Conservation (phyloP, 345 rosid genomes). For the Brassica carinata region DNA sequence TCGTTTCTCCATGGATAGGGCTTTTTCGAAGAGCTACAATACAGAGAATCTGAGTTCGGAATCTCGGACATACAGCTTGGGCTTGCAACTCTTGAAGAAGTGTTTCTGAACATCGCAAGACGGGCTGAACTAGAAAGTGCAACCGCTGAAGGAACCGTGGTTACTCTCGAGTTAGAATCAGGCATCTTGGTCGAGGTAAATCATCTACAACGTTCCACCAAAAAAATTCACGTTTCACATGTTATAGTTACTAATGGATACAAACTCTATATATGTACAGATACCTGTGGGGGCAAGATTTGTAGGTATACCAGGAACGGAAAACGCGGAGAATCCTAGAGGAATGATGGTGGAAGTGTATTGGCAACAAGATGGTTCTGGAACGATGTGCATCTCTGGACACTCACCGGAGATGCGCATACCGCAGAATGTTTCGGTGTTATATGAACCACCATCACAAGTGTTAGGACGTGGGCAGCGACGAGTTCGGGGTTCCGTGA, state of each 20-base stretch:
- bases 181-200: slow-evolving; percentile 66
- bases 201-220: not conserved
- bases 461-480: slow-evolving; percentile 35
- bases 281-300: slow-evolving; percentile 83
- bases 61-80: slow-evolving; percentile 85
- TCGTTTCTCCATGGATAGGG: slow-evolving; percentile 33
- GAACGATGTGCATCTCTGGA: slow-evolving; percentile 77
- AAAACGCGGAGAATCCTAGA: slow-evolving; percentile 56
- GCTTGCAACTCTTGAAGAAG: slow-evolving; percentile 91
- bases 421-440: slow-evolving; percentile 24
- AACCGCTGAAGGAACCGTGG: slow-evolving; percentile 67
- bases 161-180: slow-evolving; percentile 61
- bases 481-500: slow-evolving; percentile 37
- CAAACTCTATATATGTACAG: slow-evolving; percentile 38
- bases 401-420: slow-evolving; percentile 56
- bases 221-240: not conserved
- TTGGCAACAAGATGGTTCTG: slow-evolving; percentile 85
- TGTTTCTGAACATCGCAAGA: slow-evolving; percentile 83
- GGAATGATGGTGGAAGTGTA: slow-evolving; percentile 89
- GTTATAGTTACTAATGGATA: not conserved
- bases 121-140: slow-evolving; percentile 92
- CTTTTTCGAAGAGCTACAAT: slow-evolving; percentile 72
- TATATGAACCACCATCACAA: slow-evolving; percentile 35
- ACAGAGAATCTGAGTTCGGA: slow-evolving; percentile 60
- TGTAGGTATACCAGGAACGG: slow-evolving; percentile 79